phyloP scores from a whole-genome alignment of 2,329 filamentous ascomycete species.

The Diplodia sapinea region DNA sequence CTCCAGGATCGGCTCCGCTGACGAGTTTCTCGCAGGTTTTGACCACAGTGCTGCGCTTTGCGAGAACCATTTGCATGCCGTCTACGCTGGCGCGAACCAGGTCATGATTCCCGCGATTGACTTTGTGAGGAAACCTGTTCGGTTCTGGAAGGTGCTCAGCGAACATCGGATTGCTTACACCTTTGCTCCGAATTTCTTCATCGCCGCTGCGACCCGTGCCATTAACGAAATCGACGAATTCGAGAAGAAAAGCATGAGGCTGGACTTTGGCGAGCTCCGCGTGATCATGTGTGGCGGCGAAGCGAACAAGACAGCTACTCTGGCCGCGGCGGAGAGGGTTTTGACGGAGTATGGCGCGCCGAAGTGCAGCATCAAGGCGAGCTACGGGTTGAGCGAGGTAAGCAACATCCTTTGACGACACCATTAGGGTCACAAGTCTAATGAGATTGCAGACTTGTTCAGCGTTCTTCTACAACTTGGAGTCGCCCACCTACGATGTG shows the following conservation, averaged over 20 bases:
- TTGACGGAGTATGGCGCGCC: conserved; percentile 44
- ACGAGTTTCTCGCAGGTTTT: conserved; percentile 8
- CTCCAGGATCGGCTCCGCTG: background rate
- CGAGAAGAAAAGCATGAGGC: conserved; percentile 9
- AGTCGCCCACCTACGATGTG: conserved; percentile 52
- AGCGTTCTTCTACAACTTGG: conserved; percentile 46
- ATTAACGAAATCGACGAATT: conserved; percentile 10
- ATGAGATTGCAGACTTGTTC: conserved; percentile 20
- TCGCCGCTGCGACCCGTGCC: conserved; percentile 35
- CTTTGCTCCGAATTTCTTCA: conserved; percentile 56
- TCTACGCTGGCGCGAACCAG: conserved; percentile 52
- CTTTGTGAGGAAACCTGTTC: conserved; percentile 48
- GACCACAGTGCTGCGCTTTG: conserved; percentile 61
- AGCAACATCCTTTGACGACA: background rate
- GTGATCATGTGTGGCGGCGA: conserved; percentile 55
- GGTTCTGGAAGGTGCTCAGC: conserved; percentile 50
- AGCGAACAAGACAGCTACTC: conserved; percentile 49
- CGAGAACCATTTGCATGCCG: conserved; percentile 60
- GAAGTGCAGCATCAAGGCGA: conserved; percentile 25
- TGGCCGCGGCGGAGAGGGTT: conserved; percentile 38
- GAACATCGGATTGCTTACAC: conserved; percentile 52
- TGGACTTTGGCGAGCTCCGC: conserved; percentile 36
- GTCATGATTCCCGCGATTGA: conserved; percentile 54
- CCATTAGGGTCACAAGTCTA: background rate
- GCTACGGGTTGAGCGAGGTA: conserved; percentile 29